Evolutionary conservation across 1,284 basidiomycete genomes (phyloP), one percentile per base, ranked within the genome.

Genomic region (Golubevia sp.): DNA sequence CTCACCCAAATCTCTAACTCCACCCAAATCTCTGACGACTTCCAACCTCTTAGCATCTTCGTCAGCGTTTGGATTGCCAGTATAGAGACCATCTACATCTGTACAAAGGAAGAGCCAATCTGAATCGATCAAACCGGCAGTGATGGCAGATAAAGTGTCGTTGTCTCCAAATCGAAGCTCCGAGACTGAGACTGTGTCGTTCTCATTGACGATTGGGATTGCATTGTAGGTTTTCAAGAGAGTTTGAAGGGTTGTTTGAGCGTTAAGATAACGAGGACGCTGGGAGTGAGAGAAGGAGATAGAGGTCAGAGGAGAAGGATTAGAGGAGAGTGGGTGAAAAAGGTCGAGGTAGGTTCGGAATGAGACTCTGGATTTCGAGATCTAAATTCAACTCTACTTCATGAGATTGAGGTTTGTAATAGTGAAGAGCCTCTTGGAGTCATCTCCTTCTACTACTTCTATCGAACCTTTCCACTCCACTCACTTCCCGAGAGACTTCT

Each of bases 161-260:
- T 99, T 99, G 86, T 99, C 97, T 57, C 97, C 96, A 78, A 99
- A 99, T 91, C 96, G 96, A 73, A 99, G 97, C 90, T 99, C 96
- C 1, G 73, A 75, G 20, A 79, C 73, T 1, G 73, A 75, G 15
- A 83, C 80, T 2, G 80, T 83, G 55, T 83, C 80, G 61, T 83
- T 83, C 58, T 83, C 80, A 62, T 83, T 83, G 15, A 83, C 79
- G 52, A 83, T 83, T 15, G 80, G 80, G 34, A 83, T 79, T 7
- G 76, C 74, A 50, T 74, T 66, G 57, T 79, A 75, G 0, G 61
- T 60, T 18, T 62, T 18, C 4, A 83, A 67, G 11, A 83, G 66
- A 6, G 80, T 80, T 21, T 72, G 62, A 26, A 83, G 64, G 24
- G 80, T 83, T 0, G 72, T 77, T 18, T 73, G 61, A 2, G 80